A percentile compares a stretch with the other conserved stretches of the same genome.
Evolutionary conservation across 257 asterid species (phyloP).

Genomic region (Solanum ossicruentum): DNA sequence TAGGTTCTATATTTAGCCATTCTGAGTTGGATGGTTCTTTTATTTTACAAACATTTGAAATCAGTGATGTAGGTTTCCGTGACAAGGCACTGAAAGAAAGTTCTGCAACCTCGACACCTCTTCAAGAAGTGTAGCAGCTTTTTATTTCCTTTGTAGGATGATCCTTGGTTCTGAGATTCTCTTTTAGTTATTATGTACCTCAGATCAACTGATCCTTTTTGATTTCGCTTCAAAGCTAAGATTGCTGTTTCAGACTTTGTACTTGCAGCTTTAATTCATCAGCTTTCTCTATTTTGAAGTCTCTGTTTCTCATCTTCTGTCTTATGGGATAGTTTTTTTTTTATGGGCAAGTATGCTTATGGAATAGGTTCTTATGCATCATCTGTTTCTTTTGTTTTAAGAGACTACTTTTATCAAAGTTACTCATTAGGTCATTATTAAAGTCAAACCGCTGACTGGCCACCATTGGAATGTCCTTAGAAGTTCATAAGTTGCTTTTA

Average conservation of each 20-base stretch:
- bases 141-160: not conserved
- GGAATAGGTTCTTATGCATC: not conserved
- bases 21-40: not conserved
- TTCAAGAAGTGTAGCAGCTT: not conserved
- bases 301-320: not conserved
- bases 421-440: not conserved
- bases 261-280: not conserved
- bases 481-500: not conserved
- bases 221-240: not conserved
- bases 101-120: not conserved
- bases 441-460: not conserved
- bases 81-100: not conserved
- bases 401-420: not conserved
- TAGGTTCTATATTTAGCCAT: not conserved
- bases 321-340: not conserved
- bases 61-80: not conserved
- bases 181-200: not conserved
- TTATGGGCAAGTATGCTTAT: not conserved
- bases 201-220: not conserved
- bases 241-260: not conserved
- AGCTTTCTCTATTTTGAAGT: not conserved
- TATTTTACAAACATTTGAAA: not conserved
- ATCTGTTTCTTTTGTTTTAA: not conserved
- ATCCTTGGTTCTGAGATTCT: not conserved
- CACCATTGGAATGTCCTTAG: not conserved